Conservation (phyloP, 306 rosid genomes). For the Myrica gale region DNA sequence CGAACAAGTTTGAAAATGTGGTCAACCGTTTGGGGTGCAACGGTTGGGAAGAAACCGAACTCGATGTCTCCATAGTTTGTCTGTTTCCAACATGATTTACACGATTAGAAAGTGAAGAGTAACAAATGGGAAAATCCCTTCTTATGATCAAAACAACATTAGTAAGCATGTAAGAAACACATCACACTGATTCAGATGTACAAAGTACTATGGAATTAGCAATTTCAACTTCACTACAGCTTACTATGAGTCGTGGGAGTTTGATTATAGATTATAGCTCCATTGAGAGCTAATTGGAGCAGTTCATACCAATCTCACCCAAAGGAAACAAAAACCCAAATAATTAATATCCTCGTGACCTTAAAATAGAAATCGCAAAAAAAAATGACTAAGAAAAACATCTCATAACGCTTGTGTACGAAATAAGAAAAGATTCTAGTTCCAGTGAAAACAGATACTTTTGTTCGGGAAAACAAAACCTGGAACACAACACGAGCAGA, state of each 20-base stretch:
- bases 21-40: slow-evolving; percentile 88
- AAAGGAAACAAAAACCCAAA: neutral
- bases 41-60: slow-evolving; percentile 84
- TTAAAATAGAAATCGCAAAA: neutral
- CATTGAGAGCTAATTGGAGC: neutral
- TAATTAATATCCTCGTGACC: neutral
- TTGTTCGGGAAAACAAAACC: slow-evolving; percentile 35
- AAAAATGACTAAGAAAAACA: neutral
- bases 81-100: slow-evolving; percentile 43
- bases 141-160: neutral
- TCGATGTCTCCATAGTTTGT: slow-evolving; percentile 91
- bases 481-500: slow-evolving; percentile 81
- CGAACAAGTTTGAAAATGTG: slow-evolving; percentile 93
- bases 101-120: slow-evolving; percentile 3
- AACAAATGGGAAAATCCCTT: neutral
- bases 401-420: neutral
- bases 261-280: neutral
- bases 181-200: neutral
- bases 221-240: neutral
- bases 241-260: neutral
- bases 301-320: neutral
- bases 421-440: neutral
- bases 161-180: neutral
- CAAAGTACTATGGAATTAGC: neutral
- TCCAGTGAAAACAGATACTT: neutral